Percentiles rank a stretch among this genome's conserved stretches.
Conservation (phyloP, 2,329 filamentous ascomycete species). For the Didymella segeticola region DNA sequence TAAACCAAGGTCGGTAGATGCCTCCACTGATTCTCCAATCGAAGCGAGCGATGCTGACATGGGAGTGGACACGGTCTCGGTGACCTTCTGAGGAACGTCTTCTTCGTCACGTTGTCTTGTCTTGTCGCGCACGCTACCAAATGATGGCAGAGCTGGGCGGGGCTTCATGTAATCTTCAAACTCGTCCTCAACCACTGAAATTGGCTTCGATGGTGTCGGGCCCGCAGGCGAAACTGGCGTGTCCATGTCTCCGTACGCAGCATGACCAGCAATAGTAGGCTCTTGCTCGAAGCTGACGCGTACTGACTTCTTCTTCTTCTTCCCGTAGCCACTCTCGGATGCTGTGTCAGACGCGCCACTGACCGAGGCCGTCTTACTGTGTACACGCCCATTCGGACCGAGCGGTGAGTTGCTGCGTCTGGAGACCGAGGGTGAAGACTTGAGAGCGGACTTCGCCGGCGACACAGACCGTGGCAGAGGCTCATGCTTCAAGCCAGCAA, state of each 20-base stretch:
- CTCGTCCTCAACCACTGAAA: conserved; percentile 59
- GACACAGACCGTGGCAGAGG: conserved; percentile 75
- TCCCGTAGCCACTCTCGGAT: conserved; percentile 52
- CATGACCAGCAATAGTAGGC: conserved; percentile 62
- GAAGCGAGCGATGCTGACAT: conserved; percentile 44
- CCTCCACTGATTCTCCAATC: conserved; percentile 52
- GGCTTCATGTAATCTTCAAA: conserved; percentile 73
- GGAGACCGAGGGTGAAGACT: conserved; percentile 65
- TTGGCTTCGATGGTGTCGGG: conserved; percentile 55
- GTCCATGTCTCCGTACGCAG: conserved; percentile 33
- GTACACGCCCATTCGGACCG: conserved; percentile 59
- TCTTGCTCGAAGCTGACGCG: conserved; percentile 82
- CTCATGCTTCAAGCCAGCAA: conserved; percentile 65
- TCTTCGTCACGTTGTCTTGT: conserved; percentile 57
- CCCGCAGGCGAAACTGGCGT: conserved; percentile 28
- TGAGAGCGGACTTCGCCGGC: conserved; percentile 78
- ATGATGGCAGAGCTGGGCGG: conserved; percentile 74
- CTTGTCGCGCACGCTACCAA: conserved; percentile 75
- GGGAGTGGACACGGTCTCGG: conserved; percentile 51
- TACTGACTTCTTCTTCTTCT: conserved; percentile 65
- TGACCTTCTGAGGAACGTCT: conserved; percentile 60
- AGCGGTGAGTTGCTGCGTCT: conserved; percentile 52
- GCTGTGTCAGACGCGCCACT: conserved; percentile 65
- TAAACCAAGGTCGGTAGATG: conserved; percentile 67
- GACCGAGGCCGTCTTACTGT: conserved; percentile 50